Evolutionary conservation across 139 green algal genomes (phyloP).

Genomic region (Chlorella sorokiniana): DNA sequence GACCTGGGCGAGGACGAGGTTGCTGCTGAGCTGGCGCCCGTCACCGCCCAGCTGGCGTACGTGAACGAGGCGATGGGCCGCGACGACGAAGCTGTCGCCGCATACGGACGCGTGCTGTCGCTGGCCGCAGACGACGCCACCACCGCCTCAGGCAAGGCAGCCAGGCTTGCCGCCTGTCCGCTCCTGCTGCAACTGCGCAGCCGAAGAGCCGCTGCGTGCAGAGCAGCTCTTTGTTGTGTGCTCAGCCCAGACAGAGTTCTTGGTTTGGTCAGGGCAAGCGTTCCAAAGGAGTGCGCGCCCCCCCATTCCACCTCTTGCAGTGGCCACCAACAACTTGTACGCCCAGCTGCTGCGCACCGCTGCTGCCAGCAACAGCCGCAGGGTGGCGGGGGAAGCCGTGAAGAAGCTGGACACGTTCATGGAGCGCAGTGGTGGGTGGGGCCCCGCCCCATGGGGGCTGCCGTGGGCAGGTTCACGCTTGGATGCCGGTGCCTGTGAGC

Average conservation of each 20-base stretch:
- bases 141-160: conserved; percentile 13
- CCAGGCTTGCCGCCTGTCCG: not conserved
- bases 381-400: conserved; percentile 58
- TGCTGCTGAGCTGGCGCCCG: conserved; percentile 80
- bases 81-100: conserved; percentile 49
- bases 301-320: conserved; percentile 8
- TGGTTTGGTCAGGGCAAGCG: too few relatives aligned
- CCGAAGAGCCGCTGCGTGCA: not conserved
- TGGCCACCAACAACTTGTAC: conserved; percentile 75
- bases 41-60: conserved; percentile 84
- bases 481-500: too few relatives aligned
- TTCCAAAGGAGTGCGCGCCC: too few relatives aligned
- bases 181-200: too few relatives aligned
- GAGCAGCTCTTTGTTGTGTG: not conserved
- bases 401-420: conserved; percentile 75
- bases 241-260: too few relatives aligned
- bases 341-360: conserved; percentile 36
- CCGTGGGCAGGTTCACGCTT: too few relatives aligned
- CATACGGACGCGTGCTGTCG: conserved; percentile 36
- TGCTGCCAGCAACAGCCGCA: conserved; percentile 19
- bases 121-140: conserved; percentile 52
- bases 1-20: conserved; percentile 86
- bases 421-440: conserved; percentile 37
- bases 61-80: conserved; percentile 56
- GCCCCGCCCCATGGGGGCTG: too few relatives aligned